A percentile compares a stretch with the other conserved stretches of the same genome.
Evolutionary conservation across 371 early-diverging fungal species (phyloP).

Genomic region (Mucor racemosus): DNA sequence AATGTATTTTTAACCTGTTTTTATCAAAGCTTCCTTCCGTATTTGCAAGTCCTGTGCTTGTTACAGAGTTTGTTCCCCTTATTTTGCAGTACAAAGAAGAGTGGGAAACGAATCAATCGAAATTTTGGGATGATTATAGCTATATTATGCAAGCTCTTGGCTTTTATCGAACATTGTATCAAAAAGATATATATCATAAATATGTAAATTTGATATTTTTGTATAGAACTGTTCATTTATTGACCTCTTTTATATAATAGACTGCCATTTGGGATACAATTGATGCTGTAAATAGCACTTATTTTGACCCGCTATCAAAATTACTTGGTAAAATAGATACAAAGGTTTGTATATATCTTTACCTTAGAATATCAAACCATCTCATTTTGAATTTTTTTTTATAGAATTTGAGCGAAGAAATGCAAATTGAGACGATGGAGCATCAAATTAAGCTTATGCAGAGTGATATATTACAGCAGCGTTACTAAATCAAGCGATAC

Average conservation of each 20-base stretch:
- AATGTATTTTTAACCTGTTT: not conserved
- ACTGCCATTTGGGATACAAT: not conserved
- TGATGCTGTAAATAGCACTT: not conserved
- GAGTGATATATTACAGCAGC: not conserved
- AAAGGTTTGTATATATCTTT: not conserved
- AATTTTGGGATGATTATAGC: conserved; percentile 40
- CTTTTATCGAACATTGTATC: conserved; percentile 27
- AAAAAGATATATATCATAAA: not conserved
- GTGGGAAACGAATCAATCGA: conserved; percentile 3
- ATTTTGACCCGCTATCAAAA: not conserved
- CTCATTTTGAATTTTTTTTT: not conserved
- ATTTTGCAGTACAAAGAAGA: conserved; percentile 16
- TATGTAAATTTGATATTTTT: not conserved
- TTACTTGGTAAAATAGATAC: not conserved
- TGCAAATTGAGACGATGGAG: not conserved
- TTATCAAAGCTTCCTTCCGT: conserved; percentile 6
- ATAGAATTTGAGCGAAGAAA: not conserved
- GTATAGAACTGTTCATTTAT: too few species aligned
- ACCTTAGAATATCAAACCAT: not conserved
- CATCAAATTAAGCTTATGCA: not conserved
- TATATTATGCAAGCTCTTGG: conserved; percentile 47
- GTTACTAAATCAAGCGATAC: too few species aligned
- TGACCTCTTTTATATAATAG: not conserved
- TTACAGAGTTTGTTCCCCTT: conserved; percentile 23
- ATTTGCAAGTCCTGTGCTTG: conserved; percentile 27